A percentile compares a stretch with the other conserved stretches of the same genome.
Conservation (phyloP, 2,329 filamentous ascomycete genomes). For the Trichoderma lentiforme region DNA sequence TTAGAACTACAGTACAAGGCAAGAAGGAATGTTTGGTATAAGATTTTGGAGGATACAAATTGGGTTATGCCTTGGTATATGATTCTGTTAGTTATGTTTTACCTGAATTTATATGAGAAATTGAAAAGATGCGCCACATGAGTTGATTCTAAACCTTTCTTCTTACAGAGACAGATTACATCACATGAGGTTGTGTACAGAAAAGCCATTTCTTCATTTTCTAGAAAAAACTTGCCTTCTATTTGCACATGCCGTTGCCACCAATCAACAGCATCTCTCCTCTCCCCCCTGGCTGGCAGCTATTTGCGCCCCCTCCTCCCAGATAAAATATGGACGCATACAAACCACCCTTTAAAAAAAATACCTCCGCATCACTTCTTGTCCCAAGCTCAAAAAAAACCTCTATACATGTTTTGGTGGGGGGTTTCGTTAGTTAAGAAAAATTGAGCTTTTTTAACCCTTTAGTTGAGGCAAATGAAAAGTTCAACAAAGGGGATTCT, state of each 20-base stretch:
- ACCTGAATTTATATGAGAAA: not conserved
- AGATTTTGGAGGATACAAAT: not conserved
- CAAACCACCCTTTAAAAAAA: not conserved
- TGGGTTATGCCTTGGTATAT: not conserved
- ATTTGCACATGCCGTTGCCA: slow-evolving; percentile 20
- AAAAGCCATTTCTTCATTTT: slow-evolving; percentile 9
- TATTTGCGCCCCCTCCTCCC: not conserved
- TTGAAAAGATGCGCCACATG: not conserved
- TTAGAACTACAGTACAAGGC: not conserved
- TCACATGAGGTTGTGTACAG: not conserved
- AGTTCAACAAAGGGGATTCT: slow-evolving; percentile 26
- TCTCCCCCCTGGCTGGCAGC: slow-evolving; percentile 14
- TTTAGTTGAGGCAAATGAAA: not conserved
- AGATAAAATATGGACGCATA: slow-evolving; percentile 1
- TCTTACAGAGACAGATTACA: not conserved
- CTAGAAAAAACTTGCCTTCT: slow-evolving; percentile 21
- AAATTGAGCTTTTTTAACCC: not conserved
- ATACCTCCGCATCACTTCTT: not conserved
- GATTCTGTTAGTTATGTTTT: not conserved
- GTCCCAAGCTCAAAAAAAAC: not conserved
- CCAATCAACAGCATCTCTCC: slow-evolving; percentile 14
- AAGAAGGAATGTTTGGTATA: not conserved
- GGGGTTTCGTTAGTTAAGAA: not conserved
- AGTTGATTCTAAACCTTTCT: not conserved
- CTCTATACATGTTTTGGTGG: slow-evolving; percentile 9